Conservation (phyloP, 2,329 filamentous ascomycete species). For the Calonectria multiphialidica region DNA sequence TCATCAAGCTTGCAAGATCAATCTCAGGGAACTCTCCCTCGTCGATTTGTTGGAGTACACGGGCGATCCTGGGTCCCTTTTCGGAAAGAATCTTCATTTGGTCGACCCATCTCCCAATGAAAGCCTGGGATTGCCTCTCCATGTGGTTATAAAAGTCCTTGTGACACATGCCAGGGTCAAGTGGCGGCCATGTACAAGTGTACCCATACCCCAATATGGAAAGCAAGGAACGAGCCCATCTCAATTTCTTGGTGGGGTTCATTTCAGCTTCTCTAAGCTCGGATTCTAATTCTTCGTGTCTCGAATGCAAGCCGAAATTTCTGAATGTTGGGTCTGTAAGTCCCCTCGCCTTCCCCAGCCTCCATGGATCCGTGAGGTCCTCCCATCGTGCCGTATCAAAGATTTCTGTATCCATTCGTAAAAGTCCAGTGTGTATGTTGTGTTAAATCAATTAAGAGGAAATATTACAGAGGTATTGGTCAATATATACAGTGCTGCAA, state of each 20-base stretch:
- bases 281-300: background rate
- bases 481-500: no score
- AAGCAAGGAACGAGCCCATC: background rate
- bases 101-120: background rate
- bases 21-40: background rate
- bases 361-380: background rate
- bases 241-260: background rate
- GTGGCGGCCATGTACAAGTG: conserved; percentile 28
- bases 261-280: background rate
- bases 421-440: no score
- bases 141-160: background rate
- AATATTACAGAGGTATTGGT: no score
- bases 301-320: background rate
- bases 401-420: background rate
- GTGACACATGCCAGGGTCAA: conserved; percentile 21
- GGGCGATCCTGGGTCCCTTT: conserved; percentile 24
- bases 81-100: conserved; percentile 17
- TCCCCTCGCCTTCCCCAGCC: background rate
- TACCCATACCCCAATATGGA: conserved; percentile 14
- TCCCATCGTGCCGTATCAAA: background rate
- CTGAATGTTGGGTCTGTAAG: background rate
- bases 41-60: conserved; percentile 20
- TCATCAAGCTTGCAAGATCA: conserved; percentile 18
- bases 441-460: no score
- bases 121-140: background rate